Evolutionary conservation across 2,329 filamentous ascomycete genomes (phyloP).

Genomic region (Trichoderma oligosporum): DNA sequence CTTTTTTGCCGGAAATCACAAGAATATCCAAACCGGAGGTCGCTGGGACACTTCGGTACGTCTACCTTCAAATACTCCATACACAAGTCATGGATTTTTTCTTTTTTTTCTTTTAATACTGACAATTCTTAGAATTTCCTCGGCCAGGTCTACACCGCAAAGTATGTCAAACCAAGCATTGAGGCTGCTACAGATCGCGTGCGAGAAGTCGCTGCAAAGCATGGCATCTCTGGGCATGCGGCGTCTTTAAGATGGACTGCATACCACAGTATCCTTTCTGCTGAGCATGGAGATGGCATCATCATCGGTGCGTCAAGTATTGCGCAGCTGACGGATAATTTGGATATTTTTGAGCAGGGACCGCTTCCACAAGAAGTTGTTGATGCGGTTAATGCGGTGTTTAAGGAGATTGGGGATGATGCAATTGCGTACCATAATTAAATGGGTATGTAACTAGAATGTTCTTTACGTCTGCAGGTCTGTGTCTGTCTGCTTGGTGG

Average conservation of each 20-base stretch:
- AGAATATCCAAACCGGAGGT: slow-evolving; percentile 2
- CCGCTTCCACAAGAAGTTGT: slow-evolving; percentile 66
- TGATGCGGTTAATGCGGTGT: neutral
- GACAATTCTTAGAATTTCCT: neutral
- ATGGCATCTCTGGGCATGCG: slow-evolving; percentile 50
- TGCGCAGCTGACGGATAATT: slow-evolving; percentile 48
- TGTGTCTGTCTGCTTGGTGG: too few relatives aligned
- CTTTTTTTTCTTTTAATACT: neutral
- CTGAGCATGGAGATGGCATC: slow-evolving; percentile 44
- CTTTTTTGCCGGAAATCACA: slow-evolving; percentile 10
- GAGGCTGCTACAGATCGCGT: slow-evolving; percentile 1
- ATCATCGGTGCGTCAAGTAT: slow-evolving; percentile 49
- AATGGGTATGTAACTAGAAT: too few relatives aligned
- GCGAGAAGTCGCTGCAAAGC: neutral
- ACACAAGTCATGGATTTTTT: neutral
- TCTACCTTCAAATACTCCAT: too few relatives aligned
- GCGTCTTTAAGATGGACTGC: slow-evolving; percentile 48
- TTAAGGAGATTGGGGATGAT: slow-evolving; percentile 2
- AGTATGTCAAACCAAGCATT: slow-evolving; percentile 6
- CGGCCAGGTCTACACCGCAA: neutral
- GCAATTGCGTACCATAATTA: slow-evolving; percentile 9
- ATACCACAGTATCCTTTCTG: slow-evolving; percentile 56
- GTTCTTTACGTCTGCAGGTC: too few relatives aligned
- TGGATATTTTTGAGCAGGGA: slow-evolving; percentile 52
- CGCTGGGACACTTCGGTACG: slow-evolving; percentile 11